Conservation (phyloP, 768 basidiomycete genomes). For the Hydnum rufescens region DNA sequence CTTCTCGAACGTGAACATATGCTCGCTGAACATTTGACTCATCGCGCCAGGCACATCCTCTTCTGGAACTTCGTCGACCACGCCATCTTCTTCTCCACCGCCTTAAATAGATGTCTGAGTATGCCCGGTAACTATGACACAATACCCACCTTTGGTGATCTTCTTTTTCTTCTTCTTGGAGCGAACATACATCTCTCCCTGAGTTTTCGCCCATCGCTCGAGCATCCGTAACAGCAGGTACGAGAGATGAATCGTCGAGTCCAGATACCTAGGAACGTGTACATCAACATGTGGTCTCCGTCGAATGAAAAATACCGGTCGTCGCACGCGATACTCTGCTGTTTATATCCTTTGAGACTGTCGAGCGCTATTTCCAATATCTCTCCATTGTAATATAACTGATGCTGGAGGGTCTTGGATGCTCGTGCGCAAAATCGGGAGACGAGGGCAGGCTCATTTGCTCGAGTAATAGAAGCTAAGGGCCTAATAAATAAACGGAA, state of each 20-base stretch:
- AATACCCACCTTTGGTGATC: slow-evolving; percentile 9
- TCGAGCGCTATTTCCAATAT: slow-evolving; percentile 75
- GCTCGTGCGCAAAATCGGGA: slow-evolving; percentile 44
- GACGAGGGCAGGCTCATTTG: slow-evolving; percentile 39
- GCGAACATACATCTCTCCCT: slow-evolving; percentile 55
- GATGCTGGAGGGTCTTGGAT: slow-evolving; percentile 64
- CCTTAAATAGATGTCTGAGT: background rate
- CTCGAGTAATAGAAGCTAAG: slow-evolving; percentile 66
- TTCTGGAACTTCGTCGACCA: slow-evolving; percentile 51
- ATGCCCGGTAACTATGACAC: background rate
- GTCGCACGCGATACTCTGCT: slow-evolving; percentile 32
- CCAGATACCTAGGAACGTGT: slow-evolving; percentile 44
- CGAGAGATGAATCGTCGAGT: slow-evolving; percentile 65
- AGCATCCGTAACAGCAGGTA: slow-evolving; percentile 78
- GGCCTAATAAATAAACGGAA: background rate
- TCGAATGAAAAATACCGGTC: background rate
- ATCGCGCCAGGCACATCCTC: slow-evolving; percentile 34
- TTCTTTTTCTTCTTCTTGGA: slow-evolving; percentile 28
- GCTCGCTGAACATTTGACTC: slow-evolving; percentile 56
- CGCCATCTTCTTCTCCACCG: slow-evolving; percentile 27
- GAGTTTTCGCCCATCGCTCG: slow-evolving; percentile 66
- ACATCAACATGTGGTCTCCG: background rate
- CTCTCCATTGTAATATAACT: slow-evolving; percentile 89
- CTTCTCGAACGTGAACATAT: slow-evolving; percentile 76
- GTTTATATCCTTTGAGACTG: slow-evolving; percentile 56